Conservation (phyloP, 495 filamentous ascomycete species). For the Penicillium verhagenii region DNA sequence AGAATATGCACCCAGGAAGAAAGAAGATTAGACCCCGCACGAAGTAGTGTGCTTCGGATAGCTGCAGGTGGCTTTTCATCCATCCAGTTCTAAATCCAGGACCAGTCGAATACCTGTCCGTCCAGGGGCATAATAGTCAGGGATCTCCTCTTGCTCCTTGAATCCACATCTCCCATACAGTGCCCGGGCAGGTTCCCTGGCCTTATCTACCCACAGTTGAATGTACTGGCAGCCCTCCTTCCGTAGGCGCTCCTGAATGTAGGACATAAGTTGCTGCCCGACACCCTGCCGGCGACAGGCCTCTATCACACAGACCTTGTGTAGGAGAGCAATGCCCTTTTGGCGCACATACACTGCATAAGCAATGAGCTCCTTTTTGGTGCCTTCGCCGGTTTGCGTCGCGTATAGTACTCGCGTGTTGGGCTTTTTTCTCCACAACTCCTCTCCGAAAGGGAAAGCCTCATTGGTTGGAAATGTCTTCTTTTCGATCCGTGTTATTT, state of each 20-base stretch:
- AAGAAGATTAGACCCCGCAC: not conserved
- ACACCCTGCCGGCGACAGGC: slow-evolving; percentile 53
- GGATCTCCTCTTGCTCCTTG: slow-evolving; percentile 48
- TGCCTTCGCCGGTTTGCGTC: slow-evolving; percentile 22
- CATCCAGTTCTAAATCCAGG: slow-evolving; percentile 39
- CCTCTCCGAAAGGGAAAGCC: slow-evolving; percentile 50
- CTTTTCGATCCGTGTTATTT: slow-evolving; percentile 52
- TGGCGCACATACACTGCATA: slow-evolving; percentile 57
- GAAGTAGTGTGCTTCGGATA: slow-evolving; percentile 10
- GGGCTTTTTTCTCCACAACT: slow-evolving; percentile 53
- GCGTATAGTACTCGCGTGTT: slow-evolving; percentile 54
- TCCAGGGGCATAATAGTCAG: slow-evolving; percentile 58
- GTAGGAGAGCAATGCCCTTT: slow-evolving; percentile 51
- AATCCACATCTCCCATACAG: slow-evolving; percentile 54
- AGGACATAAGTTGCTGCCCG: slow-evolving; percentile 49
- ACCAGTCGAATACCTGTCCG: slow-evolving; percentile 57
- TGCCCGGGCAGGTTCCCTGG: slow-evolving; percentile 45
- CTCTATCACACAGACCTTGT: slow-evolving; percentile 59
- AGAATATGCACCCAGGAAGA: slow-evolving; percentile 11
- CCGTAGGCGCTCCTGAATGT: slow-evolving; percentile 45
- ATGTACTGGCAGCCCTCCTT: slow-evolving; percentile 55
- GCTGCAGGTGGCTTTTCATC: slow-evolving; percentile 24
- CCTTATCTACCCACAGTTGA: slow-evolving; percentile 62
- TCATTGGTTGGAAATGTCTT: slow-evolving; percentile 60
- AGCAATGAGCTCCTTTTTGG: slow-evolving; percentile 34